These are phyloP conservation scores for Gloeostereum incarnatum DNA, from an alignment of 768 basidiomycete genomes.

Conservation along the genomic window DNA sequence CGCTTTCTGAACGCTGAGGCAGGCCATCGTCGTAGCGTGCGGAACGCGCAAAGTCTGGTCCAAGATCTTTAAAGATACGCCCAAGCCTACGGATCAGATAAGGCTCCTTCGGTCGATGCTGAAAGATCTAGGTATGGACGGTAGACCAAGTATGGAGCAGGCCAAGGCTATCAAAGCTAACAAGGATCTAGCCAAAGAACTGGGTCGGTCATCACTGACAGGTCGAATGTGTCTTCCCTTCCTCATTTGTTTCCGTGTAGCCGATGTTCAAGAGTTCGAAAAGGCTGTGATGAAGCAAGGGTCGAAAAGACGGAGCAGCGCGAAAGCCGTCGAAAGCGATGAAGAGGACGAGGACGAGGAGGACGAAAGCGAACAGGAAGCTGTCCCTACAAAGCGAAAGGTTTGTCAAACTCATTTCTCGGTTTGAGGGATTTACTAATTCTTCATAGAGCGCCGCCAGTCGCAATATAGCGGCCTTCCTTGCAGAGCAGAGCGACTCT, in stretches of 20 bases:
- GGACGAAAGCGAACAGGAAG: slow-evolving; percentile 21
- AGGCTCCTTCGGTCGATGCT: slow-evolving; percentile 55
- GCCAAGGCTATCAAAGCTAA: slow-evolving; percentile 66
- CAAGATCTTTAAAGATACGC: slow-evolving; percentile 56
- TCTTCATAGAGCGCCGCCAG: slow-evolving; percentile 28
- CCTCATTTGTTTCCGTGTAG: background rate
- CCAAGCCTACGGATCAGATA: slow-evolving; percentile 54
- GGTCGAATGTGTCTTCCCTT: background rate
- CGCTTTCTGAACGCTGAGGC: slow-evolving; percentile 3
- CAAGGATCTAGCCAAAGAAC: slow-evolving; percentile 70
- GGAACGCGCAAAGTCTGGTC: slow-evolving; percentile 74
- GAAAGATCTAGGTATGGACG: slow-evolving; percentile 70
- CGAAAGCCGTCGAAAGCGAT: slow-evolving; percentile 8
- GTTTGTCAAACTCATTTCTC: slow-evolving; percentile 18
- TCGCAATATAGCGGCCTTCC: slow-evolving; percentile 61
- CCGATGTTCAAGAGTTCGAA: slow-evolving; percentile 63
- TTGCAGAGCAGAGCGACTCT: slow-evolving; percentile 63
- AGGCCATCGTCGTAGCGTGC: slow-evolving; percentile 67
- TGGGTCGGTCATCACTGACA: slow-evolving; percentile 51
- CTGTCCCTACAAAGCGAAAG: slow-evolving; percentile 27
- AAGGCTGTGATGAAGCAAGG: slow-evolving; percentile 24
- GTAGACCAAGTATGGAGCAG: slow-evolving; percentile 70
- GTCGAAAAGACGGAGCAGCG: slow-evolving; percentile 14
- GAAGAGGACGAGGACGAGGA: slow-evolving; percentile 21
- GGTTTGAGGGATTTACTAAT: background rate